phyloP scores from a whole-genome alignment of 2,329 filamentous ascomycete genomes.

The Tolypocladium album region DNA sequence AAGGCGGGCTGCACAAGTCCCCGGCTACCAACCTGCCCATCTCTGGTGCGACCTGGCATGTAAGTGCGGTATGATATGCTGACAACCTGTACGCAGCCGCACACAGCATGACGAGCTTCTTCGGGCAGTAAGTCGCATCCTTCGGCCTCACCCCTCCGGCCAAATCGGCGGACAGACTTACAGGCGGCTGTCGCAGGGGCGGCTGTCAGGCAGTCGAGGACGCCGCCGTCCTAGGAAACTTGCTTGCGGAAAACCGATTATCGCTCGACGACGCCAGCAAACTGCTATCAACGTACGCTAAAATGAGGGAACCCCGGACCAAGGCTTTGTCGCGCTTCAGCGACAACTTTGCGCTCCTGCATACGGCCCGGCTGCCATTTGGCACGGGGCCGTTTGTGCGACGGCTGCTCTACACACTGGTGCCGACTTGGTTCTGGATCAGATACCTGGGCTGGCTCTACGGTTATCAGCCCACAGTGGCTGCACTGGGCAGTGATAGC shows the following conservation, averaged over 20 bases:
- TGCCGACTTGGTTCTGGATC: slow-evolving; percentile 7
- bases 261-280: slow-evolving; percentile 2
- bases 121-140: slow-evolving; percentile 5
- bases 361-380: slow-evolving; percentile 7
- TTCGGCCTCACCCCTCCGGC: background rate
- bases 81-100: slow-evolving; percentile 4
- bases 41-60: background rate
- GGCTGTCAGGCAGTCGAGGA: slow-evolving; percentile 9
- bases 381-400: slow-evolving; percentile 6
- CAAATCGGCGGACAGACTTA: background rate
- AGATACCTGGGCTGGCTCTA: slow-evolving; percentile 9
- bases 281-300: slow-evolving; percentile 5
- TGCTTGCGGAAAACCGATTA: slow-evolving; percentile 3
- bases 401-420: slow-evolving; percentile 7
- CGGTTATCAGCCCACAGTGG: slow-evolving; percentile 7
- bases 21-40: background rate
- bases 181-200: slow-evolving; percentile 1
- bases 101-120: slow-evolving; percentile 11
- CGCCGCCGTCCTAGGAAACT: slow-evolving; percentile 7
- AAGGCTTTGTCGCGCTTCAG: slow-evolving; percentile 8
- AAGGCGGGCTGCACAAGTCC: background rate
- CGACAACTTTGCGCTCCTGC: slow-evolving; percentile 6
- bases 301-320: slow-evolving; percentile 5
- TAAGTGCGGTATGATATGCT: background rate
- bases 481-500: background rate